phyloP scores from a whole-genome alignment of 257 asterid species.

The Marsdenia floribunda region DNA sequence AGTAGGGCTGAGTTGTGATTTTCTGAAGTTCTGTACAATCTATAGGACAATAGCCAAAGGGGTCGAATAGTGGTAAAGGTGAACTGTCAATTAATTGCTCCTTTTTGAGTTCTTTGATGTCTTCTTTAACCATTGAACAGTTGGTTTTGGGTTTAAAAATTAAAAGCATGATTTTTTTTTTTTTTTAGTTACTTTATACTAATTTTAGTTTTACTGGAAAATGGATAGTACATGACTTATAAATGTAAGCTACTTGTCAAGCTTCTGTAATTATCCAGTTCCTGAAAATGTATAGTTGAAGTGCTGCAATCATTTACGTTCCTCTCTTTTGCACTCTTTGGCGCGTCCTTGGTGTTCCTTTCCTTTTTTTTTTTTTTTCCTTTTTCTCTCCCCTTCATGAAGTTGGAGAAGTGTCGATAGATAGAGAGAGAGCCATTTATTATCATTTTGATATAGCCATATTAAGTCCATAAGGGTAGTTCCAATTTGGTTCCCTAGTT shows the following conservation, averaged over 20 bases:
- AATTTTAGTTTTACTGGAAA: neutral
- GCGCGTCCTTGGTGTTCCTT: neutral
- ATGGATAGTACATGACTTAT: neutral
- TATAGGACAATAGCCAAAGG: too few species aligned
- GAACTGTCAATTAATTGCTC: neutral
- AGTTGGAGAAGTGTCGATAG: neutral
- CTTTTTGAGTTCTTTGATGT: neutral
- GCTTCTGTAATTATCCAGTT: neutral
- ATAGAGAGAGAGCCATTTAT: neutral
- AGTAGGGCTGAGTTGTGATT: conserved; percentile 44
- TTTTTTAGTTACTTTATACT: neutral
- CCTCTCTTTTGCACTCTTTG: neutral
- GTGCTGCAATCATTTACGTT: neutral
- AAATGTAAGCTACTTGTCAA: neutral
- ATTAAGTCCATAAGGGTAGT: neutral
- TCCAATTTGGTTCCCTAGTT: neutral
- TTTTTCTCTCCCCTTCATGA: too few species aligned
- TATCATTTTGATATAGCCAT: neutral
- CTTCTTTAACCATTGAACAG: neutral
- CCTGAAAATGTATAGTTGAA: neutral
- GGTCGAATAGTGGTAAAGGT: neutral
- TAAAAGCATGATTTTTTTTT: neutral
- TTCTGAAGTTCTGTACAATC: neutral
- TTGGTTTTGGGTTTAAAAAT: neutral
- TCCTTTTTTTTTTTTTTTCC: neutral